These are phyloP conservation scores for Entonaema liquescens DNA, from an alignment of 495 filamentous ascomycete genomes.

Conservation along the genomic window DNA sequence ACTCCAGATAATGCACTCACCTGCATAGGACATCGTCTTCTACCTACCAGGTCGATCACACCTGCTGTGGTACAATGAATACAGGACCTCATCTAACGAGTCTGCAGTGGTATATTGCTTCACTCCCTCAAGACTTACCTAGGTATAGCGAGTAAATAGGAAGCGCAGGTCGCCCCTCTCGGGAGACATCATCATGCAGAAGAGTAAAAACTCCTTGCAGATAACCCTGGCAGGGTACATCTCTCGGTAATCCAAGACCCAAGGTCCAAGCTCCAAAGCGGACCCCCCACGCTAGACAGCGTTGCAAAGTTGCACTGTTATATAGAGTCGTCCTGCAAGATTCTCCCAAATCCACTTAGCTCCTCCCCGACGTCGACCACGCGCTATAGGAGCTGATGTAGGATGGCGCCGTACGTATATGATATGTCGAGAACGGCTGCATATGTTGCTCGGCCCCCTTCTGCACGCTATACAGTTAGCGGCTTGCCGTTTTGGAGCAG, in stretches of 20 bases:
- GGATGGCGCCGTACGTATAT: conserved; percentile 33
- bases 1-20: conserved; percentile 41
- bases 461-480: conserved; percentile 29
- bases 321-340: conserved; percentile 38
- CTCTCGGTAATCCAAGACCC: conserved; percentile 35
- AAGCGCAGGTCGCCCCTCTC: conserved; percentile 26
- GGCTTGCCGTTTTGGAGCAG: conserved; percentile 34
- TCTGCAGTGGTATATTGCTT: conserved; percentile 29
- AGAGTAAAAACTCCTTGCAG: conserved; percentile 38
- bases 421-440: conserved; percentile 40
- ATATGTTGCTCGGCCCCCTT: conserved; percentile 35
- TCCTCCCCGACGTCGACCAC: conserved; percentile 25
- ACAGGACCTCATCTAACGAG: conserved; percentile 19
- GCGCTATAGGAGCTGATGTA: conserved; percentile 35
- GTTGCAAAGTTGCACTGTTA: conserved; percentile 39
- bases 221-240: conserved; percentile 29
- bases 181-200: conserved; percentile 43
- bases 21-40: conserved; percentile 37
- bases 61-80: conserved; percentile 30
- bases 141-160: conserved; percentile 25
- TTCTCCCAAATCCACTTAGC: conserved; percentile 41
- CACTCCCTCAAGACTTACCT: conserved; percentile 31
- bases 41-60: conserved; percentile 37
- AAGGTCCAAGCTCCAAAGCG: conserved; percentile 13
- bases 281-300: conserved; percentile 37